Conservation (phyloP, 345 rosid genomes). For the Eucalyptus tenuipes region DNA sequence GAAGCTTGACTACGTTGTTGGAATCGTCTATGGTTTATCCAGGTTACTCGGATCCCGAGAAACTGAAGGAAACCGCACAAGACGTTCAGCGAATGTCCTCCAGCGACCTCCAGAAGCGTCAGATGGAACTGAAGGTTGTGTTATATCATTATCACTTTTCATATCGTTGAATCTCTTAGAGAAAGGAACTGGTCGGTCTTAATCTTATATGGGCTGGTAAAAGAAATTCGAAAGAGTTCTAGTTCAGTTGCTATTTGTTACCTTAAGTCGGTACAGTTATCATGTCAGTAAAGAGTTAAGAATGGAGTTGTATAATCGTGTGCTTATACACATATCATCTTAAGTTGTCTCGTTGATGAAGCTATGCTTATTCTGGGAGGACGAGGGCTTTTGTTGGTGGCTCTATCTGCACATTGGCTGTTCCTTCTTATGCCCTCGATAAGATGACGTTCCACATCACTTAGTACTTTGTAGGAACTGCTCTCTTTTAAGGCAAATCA, state of each 20-base stretch:
- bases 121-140: conserved; percentile 65
- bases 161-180: neutral
- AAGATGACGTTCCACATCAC: neutral
- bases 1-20: neutral
- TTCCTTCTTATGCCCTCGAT: neutral
- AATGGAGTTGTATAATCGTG: neutral
- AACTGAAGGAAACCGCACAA: conserved; percentile 63
- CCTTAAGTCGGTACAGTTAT: neutral
- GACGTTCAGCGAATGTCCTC: conserved; percentile 52
- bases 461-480: neutral
- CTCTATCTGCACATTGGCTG: neutral
- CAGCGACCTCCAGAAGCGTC: conserved; percentile 67
- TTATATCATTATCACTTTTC: neutral
- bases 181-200: neutral
- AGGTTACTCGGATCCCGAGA: conserved; percentile 88
- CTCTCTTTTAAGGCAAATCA: neutral
- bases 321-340: neutral
- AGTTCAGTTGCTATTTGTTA: neutral
- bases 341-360: neutral
- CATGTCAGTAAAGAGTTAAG: neutral
- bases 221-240: neutral
- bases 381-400: neutral
- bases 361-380: neutral
- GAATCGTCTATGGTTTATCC: neutral
- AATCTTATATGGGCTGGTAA: neutral